These are phyloP conservation scores for Phialophora tarda DNA, from an alignment of 2,329 filamentous ascomycete species.

Conservation along the genomic window DNA sequence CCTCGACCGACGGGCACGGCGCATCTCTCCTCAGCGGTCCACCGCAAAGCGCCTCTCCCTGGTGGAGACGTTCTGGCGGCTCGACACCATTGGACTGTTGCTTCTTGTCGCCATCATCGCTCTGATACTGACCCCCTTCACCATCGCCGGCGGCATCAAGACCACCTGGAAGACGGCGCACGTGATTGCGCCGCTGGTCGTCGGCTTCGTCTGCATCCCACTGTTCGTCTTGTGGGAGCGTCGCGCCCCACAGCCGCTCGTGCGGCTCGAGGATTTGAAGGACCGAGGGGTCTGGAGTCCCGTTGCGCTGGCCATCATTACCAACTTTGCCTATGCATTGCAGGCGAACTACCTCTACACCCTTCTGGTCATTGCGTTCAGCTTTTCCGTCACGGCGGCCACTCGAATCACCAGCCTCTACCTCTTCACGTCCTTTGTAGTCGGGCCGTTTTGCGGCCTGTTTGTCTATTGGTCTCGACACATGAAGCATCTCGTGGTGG, in stretches of 20 bases:
- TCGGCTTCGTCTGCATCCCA: conserved; percentile 49
- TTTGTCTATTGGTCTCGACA: not conserved
- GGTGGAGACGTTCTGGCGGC: too few relatives aligned
- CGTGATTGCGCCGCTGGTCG: conserved; percentile 53
- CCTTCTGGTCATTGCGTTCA: not conserved
- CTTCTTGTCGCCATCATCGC: conserved; percentile 58
- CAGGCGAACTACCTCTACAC: not conserved
- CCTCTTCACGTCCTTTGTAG: conserved; percentile 13
- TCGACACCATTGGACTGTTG: conserved; percentile 37
- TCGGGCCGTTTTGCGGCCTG: conserved; percentile 10
- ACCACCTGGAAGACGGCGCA: conserved; percentile 58
- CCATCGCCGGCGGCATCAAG: conserved; percentile 57
- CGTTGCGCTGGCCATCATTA: too few relatives aligned
- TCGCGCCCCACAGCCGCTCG: too few relatives aligned
- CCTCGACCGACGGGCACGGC: too few relatives aligned
- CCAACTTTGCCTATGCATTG: too few relatives aligned
- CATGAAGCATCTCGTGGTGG: too few relatives aligned
- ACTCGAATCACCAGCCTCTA: conserved; percentile 28
- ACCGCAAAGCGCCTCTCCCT: too few relatives aligned
- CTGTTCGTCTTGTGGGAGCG: too few relatives aligned
- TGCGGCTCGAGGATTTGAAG: too few relatives aligned
- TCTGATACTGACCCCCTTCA: conserved; percentile 63
- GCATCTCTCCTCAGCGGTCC: too few relatives aligned
- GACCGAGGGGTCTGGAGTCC: too few relatives aligned
- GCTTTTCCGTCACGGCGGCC: not conserved